phyloP scores from a whole-genome alignment of 225 moss, liverwort and hornwort species.

The Marchantia polymorpha region DNA sequence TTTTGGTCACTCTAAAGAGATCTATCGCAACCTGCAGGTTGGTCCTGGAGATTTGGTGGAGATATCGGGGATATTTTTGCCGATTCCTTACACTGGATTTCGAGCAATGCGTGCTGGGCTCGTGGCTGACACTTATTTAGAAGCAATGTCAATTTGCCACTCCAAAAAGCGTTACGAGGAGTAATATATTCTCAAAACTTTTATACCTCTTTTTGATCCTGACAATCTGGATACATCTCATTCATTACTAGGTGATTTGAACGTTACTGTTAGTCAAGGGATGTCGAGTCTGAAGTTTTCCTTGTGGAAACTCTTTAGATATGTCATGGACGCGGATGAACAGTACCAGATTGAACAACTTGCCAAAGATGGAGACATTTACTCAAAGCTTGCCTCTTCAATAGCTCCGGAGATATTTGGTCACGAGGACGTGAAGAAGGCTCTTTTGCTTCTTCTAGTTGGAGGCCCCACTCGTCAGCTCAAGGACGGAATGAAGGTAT shows the following conservation, averaged over 20 bases:
- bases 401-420: constrained; percentile 99
- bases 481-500: constrained; percentile 90
- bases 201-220: no score
- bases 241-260: not conserved
- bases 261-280: not conserved
- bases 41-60: constrained; percentile 96
- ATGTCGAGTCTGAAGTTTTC: not conserved
- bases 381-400: constrained; percentile 78
- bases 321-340: constrained; percentile 72
- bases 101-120: constrained; percentile 96
- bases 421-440: constrained; percentile 97
- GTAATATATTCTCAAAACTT: constrained; percentile 33
- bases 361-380: constrained; percentile 81
- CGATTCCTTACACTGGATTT: constrained; percentile 92
- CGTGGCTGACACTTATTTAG: constrained; percentile 89
- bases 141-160: constrained; percentile 87
- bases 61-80: constrained; percentile 89
- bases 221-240: not conserved
- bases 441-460: constrained; percentile 79
- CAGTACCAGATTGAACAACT: constrained; percentile 63
- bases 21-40: constrained; percentile 39
- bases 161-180: constrained; percentile 96
- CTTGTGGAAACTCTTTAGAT: constrained; percentile 38
- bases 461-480: constrained; percentile 91
- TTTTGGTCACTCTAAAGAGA: not conserved